These are phyloP conservation scores for Lignosus rhinocerotis DNA, from an alignment of 1,284 basidiomycete species.

Conservation along the genomic window DNA sequence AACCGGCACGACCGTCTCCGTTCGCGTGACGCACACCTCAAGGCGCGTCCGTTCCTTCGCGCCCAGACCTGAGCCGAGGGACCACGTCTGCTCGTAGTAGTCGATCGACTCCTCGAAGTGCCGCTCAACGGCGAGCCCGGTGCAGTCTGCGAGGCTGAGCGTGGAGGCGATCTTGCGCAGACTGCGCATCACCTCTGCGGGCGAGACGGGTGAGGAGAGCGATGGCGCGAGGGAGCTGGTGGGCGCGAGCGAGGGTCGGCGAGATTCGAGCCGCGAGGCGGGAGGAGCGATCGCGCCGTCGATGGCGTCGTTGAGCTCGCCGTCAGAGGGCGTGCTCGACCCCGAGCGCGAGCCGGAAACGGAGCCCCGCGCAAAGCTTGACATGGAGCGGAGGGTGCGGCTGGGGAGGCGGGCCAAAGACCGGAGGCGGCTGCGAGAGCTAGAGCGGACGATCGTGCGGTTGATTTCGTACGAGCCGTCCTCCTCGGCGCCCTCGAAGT, in stretches of 20 bases:
- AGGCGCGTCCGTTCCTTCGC: neutral
- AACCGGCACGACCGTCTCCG: neutral
- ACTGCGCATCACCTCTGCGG: constrained; percentile 10
- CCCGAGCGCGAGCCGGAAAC: neutral
- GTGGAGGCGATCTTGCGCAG: constrained; percentile 13
- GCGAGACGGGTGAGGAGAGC: constrained; percentile 7
- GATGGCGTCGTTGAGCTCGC: neutral
- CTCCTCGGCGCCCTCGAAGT: constrained; percentile 1
- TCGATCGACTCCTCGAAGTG: constrained; percentile 16
- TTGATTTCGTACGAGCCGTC: constrained; percentile 12
- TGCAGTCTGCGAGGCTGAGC: neutral
- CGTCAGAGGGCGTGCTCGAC: neutral
- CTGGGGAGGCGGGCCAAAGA: constrained; percentile 5
- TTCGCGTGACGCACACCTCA: constrained; percentile 14
- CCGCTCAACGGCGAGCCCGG: neutral
- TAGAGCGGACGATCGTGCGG: constrained; percentile 12
- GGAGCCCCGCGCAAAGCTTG: neutral
- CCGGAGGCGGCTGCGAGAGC: neutral
- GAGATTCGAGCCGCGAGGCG: constrained; percentile 4
- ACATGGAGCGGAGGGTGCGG: constrained; percentile 6
- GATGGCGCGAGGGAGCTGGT: neutral
- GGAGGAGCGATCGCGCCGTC: constrained; percentile 1
- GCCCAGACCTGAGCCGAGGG: constrained; percentile 1
- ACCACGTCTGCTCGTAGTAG: constrained; percentile 10
- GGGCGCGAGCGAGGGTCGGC: constrained; percentile 12